Conservation (phyloP, 2,329 filamentous ascomycete species). For the Furcasterigmium furcatum region DNA sequence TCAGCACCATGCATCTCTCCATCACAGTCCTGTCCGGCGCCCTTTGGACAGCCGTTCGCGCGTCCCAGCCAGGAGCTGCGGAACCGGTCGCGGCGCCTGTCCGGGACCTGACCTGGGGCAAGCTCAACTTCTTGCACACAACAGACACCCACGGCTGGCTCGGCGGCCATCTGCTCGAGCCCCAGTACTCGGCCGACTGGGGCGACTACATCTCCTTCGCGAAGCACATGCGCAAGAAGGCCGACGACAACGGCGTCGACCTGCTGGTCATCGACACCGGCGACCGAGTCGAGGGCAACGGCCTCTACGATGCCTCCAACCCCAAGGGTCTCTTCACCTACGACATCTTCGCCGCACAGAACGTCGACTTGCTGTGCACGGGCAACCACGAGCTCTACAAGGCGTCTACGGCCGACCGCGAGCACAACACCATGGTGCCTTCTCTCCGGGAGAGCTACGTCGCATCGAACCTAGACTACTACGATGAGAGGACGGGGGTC, state of each 20-base stretch:
- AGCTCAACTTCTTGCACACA: constrained; percentile 95
- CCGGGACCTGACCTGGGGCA: constrained; percentile 83
- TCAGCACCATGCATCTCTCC: not conserved
- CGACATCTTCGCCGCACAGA: constrained; percentile 79
- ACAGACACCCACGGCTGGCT: constrained; percentile 97
- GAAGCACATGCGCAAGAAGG: constrained; percentile 73
- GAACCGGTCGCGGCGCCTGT: constrained; percentile 75
- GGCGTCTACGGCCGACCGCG: constrained; percentile 69
- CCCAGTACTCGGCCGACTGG: constrained; percentile 95
- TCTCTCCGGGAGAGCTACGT: constrained; percentile 80
- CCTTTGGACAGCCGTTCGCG: constrained; percentile 33
- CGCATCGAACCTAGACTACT: constrained; percentile 89
- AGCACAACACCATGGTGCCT: constrained; percentile 77
- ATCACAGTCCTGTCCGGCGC: constrained; percentile 18
- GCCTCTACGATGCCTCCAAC: constrained; percentile 83
- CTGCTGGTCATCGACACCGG: constrained; percentile 94
- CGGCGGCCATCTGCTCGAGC: constrained; percentile 87
- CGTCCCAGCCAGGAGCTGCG: constrained; percentile 77
- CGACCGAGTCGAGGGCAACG: constrained; percentile 90
- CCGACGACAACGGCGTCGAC: constrained; percentile 76
- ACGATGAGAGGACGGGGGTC: constrained; percentile 67
- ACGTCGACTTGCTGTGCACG: constrained; percentile 79
- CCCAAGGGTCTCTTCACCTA: constrained; percentile 89
- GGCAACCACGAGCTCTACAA: constrained; percentile 97
- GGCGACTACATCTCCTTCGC: constrained; percentile 96